phyloP scores from a whole-genome alignment of 1,139 yeast genomes.

The Wickerhamomyces sp. region DNA sequence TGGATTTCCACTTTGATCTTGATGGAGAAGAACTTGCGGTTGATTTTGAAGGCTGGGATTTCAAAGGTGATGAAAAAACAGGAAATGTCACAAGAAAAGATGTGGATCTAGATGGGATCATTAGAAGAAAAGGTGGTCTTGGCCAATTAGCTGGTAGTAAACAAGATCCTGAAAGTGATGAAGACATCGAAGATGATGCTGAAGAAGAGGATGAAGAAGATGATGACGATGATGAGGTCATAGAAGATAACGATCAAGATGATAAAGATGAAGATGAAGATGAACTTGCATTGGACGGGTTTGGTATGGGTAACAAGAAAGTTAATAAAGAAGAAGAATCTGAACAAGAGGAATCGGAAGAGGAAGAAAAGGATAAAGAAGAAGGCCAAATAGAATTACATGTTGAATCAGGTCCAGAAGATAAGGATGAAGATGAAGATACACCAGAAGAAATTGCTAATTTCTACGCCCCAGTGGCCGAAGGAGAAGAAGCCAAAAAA shows the following conservation, averaged over 20 bases:
- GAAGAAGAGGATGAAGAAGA: slow-evolving; percentile 33
- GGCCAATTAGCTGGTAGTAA: slow-evolving; percentile 48
- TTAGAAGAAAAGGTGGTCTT: slow-evolving; percentile 75
- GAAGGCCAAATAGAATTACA: slow-evolving; percentile 19
- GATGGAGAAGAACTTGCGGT: slow-evolving; percentile 50
- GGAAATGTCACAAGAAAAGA: slow-evolving; percentile 39
- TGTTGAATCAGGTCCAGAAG: slow-evolving; percentile 22
- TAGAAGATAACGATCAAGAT: slow-evolving; percentile 33
- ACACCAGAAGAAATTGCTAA: slow-evolving; percentile 68
- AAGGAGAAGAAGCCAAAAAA: slow-evolving; percentile 39
- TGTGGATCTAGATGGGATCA: slow-evolving; percentile 84
- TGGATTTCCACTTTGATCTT: slow-evolving; percentile 62
- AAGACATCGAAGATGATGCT: slow-evolving; percentile 31
- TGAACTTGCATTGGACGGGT: slow-evolving; percentile 58
- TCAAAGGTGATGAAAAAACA: slow-evolving; percentile 44
- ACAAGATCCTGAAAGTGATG: slow-evolving; percentile 30
- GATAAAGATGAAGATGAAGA: slow-evolving; percentile 34
- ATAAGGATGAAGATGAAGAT: slow-evolving; percentile 45
- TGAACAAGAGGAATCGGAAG: slow-evolving; percentile 26
- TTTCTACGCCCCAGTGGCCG: slow-evolving; percentile 56
- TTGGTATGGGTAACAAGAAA: slow-evolving; percentile 57
- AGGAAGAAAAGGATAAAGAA: slow-evolving; percentile 24
- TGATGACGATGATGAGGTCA: slow-evolving; percentile 31
- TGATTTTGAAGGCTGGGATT: slow-evolving; percentile 79
- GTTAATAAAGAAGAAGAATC: slow-evolving; percentile 33